Percentiles rank a stretch among this genome's conserved stretches.
Conservation (phyloP, 2,329 filamentous ascomycete species). For the Fusarium musae region DNA sequence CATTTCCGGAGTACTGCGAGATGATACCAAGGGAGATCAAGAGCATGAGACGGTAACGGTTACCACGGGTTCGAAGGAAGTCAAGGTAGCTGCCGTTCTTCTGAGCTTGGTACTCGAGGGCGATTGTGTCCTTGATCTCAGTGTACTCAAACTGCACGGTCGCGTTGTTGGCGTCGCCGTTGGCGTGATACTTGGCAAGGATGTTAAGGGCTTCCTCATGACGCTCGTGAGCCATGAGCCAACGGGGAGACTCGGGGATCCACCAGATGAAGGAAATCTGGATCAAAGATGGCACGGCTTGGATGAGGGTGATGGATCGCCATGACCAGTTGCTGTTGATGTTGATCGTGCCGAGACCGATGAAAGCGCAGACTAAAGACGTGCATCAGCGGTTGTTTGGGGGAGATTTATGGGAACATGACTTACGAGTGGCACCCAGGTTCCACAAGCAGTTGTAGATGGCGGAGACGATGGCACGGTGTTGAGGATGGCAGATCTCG, state of each 20-base stretch:
- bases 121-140: constrained; percentile 73
- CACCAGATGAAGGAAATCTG: constrained; percentile 74
- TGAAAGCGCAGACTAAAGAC: constrained; percentile 63
- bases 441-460: constrained; percentile 78
- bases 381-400: background rate
- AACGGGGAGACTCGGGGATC: constrained; percentile 74
- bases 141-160: constrained; percentile 73
- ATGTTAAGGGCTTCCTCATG: constrained; percentile 70
- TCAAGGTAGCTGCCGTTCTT: constrained; percentile 66
- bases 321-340: constrained; percentile 72
- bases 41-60: constrained; percentile 71
- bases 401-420: background rate
- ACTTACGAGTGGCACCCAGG: constrained; percentile 58
- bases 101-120: constrained; percentile 51
- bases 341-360: constrained; percentile 70
- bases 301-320: constrained; percentile 73
- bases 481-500: constrained; percentile 75
- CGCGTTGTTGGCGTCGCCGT: constrained; percentile 66
- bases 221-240: constrained; percentile 70
- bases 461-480: constrained; percentile 71
- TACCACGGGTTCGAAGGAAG: constrained; percentile 70
- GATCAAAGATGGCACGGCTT: constrained; percentile 68
- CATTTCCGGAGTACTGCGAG: constrained; percentile 75
- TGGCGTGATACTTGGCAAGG: constrained; percentile 71
- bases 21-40: constrained; percentile 72